Evolutionary conservation across 1,284 basidiomycete species (phyloP).

Genomic region (Puccinia hordei): DNA sequence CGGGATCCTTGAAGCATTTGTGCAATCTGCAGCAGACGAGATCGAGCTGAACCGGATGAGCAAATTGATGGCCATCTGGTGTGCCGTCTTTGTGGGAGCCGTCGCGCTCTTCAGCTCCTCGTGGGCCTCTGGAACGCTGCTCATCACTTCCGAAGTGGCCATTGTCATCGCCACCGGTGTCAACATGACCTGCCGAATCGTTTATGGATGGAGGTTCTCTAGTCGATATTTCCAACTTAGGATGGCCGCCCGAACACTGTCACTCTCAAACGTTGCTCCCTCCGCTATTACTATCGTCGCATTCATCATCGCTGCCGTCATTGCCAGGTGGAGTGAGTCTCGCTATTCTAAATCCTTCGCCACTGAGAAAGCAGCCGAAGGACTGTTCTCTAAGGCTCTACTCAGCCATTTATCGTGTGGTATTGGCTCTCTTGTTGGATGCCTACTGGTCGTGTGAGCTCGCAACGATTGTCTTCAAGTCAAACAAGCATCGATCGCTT

Average conservation of each 20-base stretch:
- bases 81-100: constrained; percentile 37
- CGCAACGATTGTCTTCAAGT: no score
- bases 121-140: not conserved
- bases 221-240: constrained; percentile 10
- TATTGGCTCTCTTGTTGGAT: constrained; percentile 7
- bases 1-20: constrained; percentile 83
- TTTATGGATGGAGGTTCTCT: constrained; percentile 25
- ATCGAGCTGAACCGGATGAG: constrained; percentile 70
- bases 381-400: not conserved
- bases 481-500: no score
- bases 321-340: constrained; percentile 28
- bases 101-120: constrained; percentile 20
- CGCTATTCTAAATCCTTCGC: not conserved
- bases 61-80: constrained; percentile 60
- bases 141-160: constrained; percentile 36
- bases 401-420: constrained; percentile 2
- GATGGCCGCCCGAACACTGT: not conserved
- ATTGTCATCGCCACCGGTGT: constrained; percentile 49
- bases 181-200: constrained; percentile 44
- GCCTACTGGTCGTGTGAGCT: not conserved
- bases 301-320: constrained; percentile 13
- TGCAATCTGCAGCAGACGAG: constrained; percentile 73
- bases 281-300: not conserved
- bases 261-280: not conserved
- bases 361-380: not conserved